These are phyloP conservation scores for Dalbergia cochinchinensis DNA, from an alignment of 306 rosid genomes.

Conservation along the genomic window DNA sequence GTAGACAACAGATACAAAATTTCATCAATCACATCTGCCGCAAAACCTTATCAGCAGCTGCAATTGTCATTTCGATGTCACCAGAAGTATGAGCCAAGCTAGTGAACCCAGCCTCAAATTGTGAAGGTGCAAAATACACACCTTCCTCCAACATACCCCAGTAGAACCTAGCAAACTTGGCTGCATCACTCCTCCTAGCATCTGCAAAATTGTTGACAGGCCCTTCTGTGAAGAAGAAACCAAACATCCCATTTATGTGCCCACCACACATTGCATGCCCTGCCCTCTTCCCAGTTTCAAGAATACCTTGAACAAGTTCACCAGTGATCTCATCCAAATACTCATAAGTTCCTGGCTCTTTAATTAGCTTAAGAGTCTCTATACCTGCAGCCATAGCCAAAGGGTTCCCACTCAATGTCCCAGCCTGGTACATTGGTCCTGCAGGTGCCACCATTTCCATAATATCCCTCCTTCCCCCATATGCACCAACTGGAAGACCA, in stretches of 20 bases:
- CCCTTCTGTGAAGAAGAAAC: constrained; percentile 75
- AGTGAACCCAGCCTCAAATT: constrained; percentile 82
- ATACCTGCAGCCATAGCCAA: constrained; percentile 86
- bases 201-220: constrained; percentile 69
- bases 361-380: constrained; percentile 68
- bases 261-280: constrained; percentile 82
- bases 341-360: constrained; percentile 71
- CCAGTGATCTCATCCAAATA: constrained; percentile 63
- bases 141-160: constrained; percentile 84
- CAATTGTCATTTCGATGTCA: constrained; percentile 70
- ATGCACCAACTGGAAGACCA: constrained; percentile 82
- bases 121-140: constrained; percentile 81
- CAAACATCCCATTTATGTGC: constrained; percentile 75
- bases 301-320: constrained; percentile 67
- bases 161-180: constrained; percentile 68
- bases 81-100: constrained; percentile 73
- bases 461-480: constrained; percentile 76
- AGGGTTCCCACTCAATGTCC: constrained; percentile 81
- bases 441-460: constrained; percentile 85
- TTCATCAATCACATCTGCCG: constrained; percentile 49
- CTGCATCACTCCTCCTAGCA: constrained; percentile 70
- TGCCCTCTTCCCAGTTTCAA: constrained; percentile 67
- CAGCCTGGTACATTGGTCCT: constrained; percentile 67
- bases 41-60: constrained; percentile 76
- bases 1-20: background rate